Evolutionary conservation across 768 basidiomycete species (phyloP).

Genomic region (Tylopilus rubrobrunneus): DNA sequence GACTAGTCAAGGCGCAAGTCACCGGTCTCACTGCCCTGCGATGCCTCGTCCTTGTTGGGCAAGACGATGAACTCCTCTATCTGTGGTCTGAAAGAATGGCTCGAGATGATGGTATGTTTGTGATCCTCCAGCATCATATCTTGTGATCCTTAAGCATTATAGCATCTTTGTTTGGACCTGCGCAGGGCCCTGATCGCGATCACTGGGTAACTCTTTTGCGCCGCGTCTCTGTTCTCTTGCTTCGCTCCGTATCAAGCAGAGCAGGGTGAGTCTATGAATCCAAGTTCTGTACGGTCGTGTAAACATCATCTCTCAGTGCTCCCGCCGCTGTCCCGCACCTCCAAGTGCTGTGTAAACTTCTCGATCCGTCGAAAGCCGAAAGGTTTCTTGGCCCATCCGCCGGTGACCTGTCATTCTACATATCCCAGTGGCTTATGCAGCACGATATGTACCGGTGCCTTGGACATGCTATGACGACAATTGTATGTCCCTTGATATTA

Average conservation of each 20-base stretch:
- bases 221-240: slow-evolving; percentile 44
- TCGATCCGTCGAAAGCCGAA: slow-evolving; percentile 26
- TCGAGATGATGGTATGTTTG: slow-evolving; percentile 18
- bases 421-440: slow-evolving; percentile 44
- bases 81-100: slow-evolving; percentile 30
- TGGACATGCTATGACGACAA: slow-evolving; percentile 21
- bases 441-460: slow-evolving; percentile 42
- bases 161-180: slow-evolving; percentile 42
- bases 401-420: slow-evolving; percentile 26
- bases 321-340: slow-evolving; percentile 44
- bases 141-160: slow-evolving; percentile 1
- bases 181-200: slow-evolving; percentile 32
- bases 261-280: slow-evolving; percentile 43
- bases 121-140: background rate
- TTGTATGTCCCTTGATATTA: slow-evolving; percentile 40
- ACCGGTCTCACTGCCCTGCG: slow-evolving; percentile 54
- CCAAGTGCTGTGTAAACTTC: slow-evolving; percentile 44
- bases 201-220: slow-evolving; percentile 65
- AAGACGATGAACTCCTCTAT: slow-evolving; percentile 30
- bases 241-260: slow-evolving; percentile 46
- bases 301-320: slow-evolving; percentile 37
- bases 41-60: slow-evolving; percentile 60
- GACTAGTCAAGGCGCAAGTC: too few relatives aligned
- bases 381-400: slow-evolving; percentile 28
- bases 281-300: background rate